Base-by-base conservation (phyloP, 2,329 filamentous ascomycete species). In the Pseudocercospora crystallina region DNA sequence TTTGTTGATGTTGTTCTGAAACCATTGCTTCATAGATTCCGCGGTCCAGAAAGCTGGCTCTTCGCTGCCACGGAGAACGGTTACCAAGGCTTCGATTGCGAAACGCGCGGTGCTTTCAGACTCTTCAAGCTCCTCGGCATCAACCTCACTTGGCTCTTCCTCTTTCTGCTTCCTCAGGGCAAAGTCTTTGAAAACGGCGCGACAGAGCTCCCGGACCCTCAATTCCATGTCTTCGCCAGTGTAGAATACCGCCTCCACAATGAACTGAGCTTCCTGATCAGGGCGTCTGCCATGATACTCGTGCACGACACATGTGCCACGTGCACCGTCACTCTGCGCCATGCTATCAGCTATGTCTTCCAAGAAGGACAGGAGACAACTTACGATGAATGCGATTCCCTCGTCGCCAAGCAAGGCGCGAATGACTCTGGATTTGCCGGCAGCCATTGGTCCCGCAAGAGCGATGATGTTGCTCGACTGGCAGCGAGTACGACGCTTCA, bases 281-380 rank as follows among this genome's bases (percentile, higher is more conserved):
- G 15, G 5, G 8, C 33, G 14, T 11, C 46, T 46, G 42, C 38
- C 50, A 15, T 37, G 9, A 8, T 40, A 14, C 3, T 26, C 35
- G 8, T 48, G 43, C 11, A 36, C 11, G 14, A 44, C 53, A 20
- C 52, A 46, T 2, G 53, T 44, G 14, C 54, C 47, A 26, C 51
- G 41, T 3, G 51, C 54, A 7, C 53, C 49, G 2, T 50, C 49
- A 2, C 43, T 46, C 20, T 26, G 20, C 20, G 20, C 20, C 20
- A 26, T 26, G 5, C 33, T 40, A 5, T 40, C 46, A 26, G 20
- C 20, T 26, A 26, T 26, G 20, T 26, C 20, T 26, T 26, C 7
- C 20, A 26, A 4, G 20, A 26, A 26, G 20, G 20, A 7, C 3
- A 26, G 4, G 20, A 7, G 20, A 26, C 20, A 26, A 10, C 37